These are phyloP conservation scores for Kockovaella imperatae DNA, from an alignment of 768 basidiomycete genomes.

Conservation along the genomic window DNA sequence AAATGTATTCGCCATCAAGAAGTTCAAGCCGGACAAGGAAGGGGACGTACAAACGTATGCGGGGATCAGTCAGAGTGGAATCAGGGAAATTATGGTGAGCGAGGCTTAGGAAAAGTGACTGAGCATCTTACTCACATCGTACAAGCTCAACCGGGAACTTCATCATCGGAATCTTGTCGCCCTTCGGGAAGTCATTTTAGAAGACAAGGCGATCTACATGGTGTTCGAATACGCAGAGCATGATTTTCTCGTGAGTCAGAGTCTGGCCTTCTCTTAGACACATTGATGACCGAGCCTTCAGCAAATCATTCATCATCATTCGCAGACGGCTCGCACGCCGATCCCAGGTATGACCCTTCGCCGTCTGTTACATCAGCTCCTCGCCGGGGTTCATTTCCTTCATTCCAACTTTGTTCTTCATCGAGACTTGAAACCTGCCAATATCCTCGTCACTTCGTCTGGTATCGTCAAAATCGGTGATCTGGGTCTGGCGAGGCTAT, in stretches of 20 bases:
- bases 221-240: slow-evolving; percentile 99
- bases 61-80: slow-evolving; percentile 95
- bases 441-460: slow-evolving; percentile 82
- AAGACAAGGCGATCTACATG: slow-evolving; percentile 99
- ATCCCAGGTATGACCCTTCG: slow-evolving; percentile 77
- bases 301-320: slow-evolving; percentile 99
- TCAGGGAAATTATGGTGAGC: slow-evolving; percentile 82
- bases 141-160: slow-evolving; percentile 24
- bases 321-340: slow-evolving; percentile 70
- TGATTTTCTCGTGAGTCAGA: slow-evolving; percentile 75
- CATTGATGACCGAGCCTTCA: slow-evolving; percentile 40
- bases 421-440: slow-evolving; percentile 95
- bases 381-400: slow-evolving; percentile 89
- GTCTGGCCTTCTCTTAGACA: background rate
- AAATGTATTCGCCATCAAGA: slow-evolving; percentile 88
- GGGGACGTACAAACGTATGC: slow-evolving; percentile 93
- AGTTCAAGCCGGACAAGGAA: slow-evolving; percentile 99
- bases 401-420: slow-evolving; percentile 92
- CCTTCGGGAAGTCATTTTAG: slow-evolving; percentile 87
- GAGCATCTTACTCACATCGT: no score
- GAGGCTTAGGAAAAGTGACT: background rate
- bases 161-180: slow-evolving; percentile 71
- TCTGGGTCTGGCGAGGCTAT: slow-evolving; percentile 83
- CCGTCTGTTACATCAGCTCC: slow-evolving; percentile 83
- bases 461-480: slow-evolving; percentile 99